Evolutionary conservation across 768 basidiomycete genomes (phyloP).

Genomic region (Roridomyces roridus): DNA sequence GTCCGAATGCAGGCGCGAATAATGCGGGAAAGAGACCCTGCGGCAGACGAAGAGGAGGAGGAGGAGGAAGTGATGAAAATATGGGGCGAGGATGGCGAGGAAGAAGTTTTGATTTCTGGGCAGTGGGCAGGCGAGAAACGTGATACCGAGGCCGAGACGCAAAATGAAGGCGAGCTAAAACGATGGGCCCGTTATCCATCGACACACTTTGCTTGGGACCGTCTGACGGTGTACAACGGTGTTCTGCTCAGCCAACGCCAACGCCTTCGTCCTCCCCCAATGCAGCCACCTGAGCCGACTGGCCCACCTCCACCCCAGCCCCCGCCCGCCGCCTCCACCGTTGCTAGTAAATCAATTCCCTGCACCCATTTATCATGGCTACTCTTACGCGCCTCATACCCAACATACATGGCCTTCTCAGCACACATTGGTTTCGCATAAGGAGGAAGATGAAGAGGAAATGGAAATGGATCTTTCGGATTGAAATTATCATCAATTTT

Average conservation of each 20-base stretch:
- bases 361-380: no score
- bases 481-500: slow-evolving; percentile 16
- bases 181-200: slow-evolving; percentile 18
- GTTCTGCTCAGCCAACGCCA: slow-evolving; percentile 42
- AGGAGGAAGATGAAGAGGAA: slow-evolving; percentile 21
- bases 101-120: slow-evolving; percentile 7
- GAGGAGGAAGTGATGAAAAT: slow-evolving; percentile 42
- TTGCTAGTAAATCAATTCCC: no score
- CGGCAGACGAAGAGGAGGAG: slow-evolving; percentile 36
- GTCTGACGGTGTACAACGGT: slow-evolving; percentile 30
- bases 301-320: slow-evolving; percentile 22
- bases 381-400: no score
- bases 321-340: no score
- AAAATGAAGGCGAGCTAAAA: slow-evolving; percentile 10
- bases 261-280: slow-evolving; percentile 23
- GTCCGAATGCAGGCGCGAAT: slow-evolving; percentile 56
- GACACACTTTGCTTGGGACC: slow-evolving; percentile 24
- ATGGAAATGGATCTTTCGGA: slow-evolving; percentile 43
- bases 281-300: slow-evolving; percentile 7
- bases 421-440: no score
- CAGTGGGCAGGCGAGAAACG: neutral
- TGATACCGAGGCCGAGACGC: neutral
- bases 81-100: slow-evolving; percentile 21
- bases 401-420: no score
- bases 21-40: slow-evolving; percentile 38